Base-by-base conservation (phyloP, 352 stramenopile species). In the Blastocystis sp. region DNA sequence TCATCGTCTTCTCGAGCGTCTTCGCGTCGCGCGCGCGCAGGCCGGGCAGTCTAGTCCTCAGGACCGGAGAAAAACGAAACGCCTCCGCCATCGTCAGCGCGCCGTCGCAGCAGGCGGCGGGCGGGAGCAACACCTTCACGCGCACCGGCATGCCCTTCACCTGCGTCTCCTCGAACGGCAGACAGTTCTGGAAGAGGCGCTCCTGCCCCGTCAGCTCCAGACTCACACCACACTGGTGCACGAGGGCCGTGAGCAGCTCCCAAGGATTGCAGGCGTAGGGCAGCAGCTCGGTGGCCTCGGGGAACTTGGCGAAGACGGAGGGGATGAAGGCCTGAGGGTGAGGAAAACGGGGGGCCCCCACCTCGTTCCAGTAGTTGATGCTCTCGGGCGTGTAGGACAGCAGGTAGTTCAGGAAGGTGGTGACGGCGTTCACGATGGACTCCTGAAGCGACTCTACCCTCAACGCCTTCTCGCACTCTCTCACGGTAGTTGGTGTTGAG, bases 181-280 rank as follows among this genome's bases (percentile, higher is more conserved):
- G 43, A 19, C 24, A 42, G 21, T 84, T 59, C 28, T 62, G 43
- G 45, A 84, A 84, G 17, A 84, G 45, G 2, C 24, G 28, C 61
- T 84, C 74, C n/a, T 52, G 38, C 34, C 74, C 74, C 42, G 74
- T 64, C 1, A 62, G 34, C 19, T 70, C 28, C 38, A 84, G 74
- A 2, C 21, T 60, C 14, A 84, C 54, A 1, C 74, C 74, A 52
- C 74, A 84, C 9, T 84, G 74, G 38, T 84, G 69, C 28, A 59
- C 17, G 54, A 84, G 65, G 3, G 74, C 74, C 10, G 45, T 63
- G 42, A 84, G 74, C 11, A 84, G 57, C n/a, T 84, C 74, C 74
- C 74, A 84, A 3, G 74, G 74, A 57, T 84, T 84, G 45, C 74
- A 84, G 42, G 45, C 54, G 45, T 84, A 84, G 54, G 74, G 45